These are phyloP conservation scores for Globisporangium ultimum DNA, from an alignment of 352 stramenopile genomes.

Conservation along the genomic window DNA sequence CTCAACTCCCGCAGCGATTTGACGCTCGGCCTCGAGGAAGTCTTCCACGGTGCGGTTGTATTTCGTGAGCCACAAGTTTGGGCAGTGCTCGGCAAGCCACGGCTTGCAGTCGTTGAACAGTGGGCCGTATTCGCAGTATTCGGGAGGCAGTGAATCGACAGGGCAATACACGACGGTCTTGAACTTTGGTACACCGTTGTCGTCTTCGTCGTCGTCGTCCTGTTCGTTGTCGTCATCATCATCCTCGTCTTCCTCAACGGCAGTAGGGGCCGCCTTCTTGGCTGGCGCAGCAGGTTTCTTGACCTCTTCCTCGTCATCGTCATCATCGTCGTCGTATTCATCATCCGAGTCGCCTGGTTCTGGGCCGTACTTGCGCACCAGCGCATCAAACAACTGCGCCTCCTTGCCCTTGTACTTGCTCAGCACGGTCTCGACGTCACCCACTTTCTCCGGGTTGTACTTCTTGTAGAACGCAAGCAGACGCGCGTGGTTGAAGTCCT, in stretches of 20 bases:
- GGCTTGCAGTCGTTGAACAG: constrained; percentile 85
- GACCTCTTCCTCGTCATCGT: constrained; percentile 17
- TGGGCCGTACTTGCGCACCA: constrained; percentile 84
- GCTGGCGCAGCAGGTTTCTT: constrained; percentile 5
- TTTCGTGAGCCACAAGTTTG: constrained; percentile 71
- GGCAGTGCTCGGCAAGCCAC: constrained; percentile 73
- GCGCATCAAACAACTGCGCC: constrained; percentile 69
- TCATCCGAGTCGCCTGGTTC: constrained; percentile 75
- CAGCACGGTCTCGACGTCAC: constrained; percentile 59
- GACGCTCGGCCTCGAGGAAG: constrained; percentile 69
- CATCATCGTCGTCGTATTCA: constrained; percentile 49
- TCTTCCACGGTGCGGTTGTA: constrained; percentile 82
- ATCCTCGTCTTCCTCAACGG: constrained; percentile 19
- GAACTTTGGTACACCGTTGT: constrained; percentile 43
- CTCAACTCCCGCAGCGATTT: constrained; percentile 77
- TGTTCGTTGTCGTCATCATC: constrained; percentile 46
- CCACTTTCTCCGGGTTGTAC: constrained; percentile 80
- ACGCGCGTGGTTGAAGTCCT: constrained; percentile 60
- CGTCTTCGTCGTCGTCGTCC: constrained; percentile 32
- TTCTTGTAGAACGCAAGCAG: constrained; percentile 78
- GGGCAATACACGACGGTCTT: constrained; percentile 75
- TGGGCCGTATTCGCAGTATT: constrained; percentile 86
- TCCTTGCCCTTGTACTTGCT: constrained; percentile 84
- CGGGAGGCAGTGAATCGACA: constrained; percentile 77
- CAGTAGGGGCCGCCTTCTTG: constrained; percentile 6